Percentiles rank a stretch among this genome's conserved stretches.
phyloP scores from a whole-genome alignment of 108 stramenopile species.

The Aurantiochytrium sp. region DNA sequence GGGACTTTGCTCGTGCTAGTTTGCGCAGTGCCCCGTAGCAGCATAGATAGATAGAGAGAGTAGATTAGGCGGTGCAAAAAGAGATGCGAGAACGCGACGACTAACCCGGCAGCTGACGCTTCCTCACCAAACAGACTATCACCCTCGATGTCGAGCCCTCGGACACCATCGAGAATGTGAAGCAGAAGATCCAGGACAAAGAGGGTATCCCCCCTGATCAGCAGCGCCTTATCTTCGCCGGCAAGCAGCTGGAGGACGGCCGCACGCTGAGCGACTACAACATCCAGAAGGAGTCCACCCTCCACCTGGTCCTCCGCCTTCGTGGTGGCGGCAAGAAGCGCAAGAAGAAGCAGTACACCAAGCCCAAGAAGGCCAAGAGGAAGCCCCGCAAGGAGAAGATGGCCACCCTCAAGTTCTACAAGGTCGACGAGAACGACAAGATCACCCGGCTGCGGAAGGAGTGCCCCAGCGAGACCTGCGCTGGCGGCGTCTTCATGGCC shows the following conservation, averaged over 20 bases:
- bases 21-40: too few species aligned
- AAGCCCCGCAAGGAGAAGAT: constrained; percentile 85
- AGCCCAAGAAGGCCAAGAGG: constrained; percentile 98
- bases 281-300: constrained; percentile 89
- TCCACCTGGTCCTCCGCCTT: constrained; percentile 90
- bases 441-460: constrained; percentile 90
- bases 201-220: too few species aligned
- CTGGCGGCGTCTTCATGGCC: constrained; percentile 98
- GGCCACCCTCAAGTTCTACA: constrained; percentile 96
- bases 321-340: constrained; percentile 49
- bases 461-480: constrained; percentile 73
- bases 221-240: too few species aligned
- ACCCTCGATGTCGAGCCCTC: too few species aligned
- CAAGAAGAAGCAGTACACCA: constrained; percentile 65
- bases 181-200: too few species aligned
- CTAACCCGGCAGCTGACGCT: too few species aligned
- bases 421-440: constrained; percentile 93
- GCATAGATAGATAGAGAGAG: too few species aligned
- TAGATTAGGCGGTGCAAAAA: too few species aligned
- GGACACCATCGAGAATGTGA: too few species aligned
- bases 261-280: constrained; percentile 84
- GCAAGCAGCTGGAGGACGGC: constrained; percentile 36
- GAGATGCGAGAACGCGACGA: too few species aligned
- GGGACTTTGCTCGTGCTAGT: too few species aligned
- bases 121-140: too few species aligned